These are phyloP conservation scores for Saccharomycopsis fibuligera DNA, from an alignment of 805 yeast genomes.

Conservation along the genomic window DNA sequence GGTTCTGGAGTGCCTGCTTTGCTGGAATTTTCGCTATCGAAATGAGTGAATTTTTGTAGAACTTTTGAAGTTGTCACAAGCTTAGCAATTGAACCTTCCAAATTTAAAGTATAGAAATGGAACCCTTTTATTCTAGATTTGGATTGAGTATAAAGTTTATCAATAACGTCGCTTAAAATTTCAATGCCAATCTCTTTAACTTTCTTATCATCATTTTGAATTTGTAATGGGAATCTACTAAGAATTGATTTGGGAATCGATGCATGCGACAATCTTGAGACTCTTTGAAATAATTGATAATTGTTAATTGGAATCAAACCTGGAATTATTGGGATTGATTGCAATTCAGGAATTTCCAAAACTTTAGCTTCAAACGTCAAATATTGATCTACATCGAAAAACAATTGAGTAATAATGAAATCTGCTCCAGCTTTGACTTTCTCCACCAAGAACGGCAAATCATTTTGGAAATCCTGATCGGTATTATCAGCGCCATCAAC, in stretches of 20 bases:
- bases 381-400: conserved; percentile 80
- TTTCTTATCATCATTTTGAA: conserved; percentile 66
- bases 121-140: conserved; percentile 53
- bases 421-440: conserved; percentile 94
- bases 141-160: conserved; percentile 47
- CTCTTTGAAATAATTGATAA: conserved; percentile 73
- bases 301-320: conserved; percentile 92
- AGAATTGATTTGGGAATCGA: conserved; percentile 57
- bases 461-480: conserved; percentile 53
- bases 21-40: conserved; percentile 12
- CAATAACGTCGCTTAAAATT: conserved; percentile 56
- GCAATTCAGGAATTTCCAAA: conserved; percentile 32
- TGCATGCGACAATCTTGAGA: conserved; percentile 86
- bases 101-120: conserved; percentile 88
- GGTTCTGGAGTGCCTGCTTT: not conserved
- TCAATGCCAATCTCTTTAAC: conserved; percentile 83
- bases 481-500: conserved; percentile 73
- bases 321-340: conserved; percentile 50
- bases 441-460: conserved; percentile 73
- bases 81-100: conserved; percentile 88
- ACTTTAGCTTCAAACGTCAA: conserved; percentile 50
- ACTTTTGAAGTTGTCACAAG: conserved; percentile 54
- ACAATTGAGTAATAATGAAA: conserved; percentile 84
- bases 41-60: conserved; percentile 8
- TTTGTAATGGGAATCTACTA: conserved; percentile 47